Conservation (phyloP, 371 early-diverging fungal genomes). For the Apophysomyces variabilis region DNA sequence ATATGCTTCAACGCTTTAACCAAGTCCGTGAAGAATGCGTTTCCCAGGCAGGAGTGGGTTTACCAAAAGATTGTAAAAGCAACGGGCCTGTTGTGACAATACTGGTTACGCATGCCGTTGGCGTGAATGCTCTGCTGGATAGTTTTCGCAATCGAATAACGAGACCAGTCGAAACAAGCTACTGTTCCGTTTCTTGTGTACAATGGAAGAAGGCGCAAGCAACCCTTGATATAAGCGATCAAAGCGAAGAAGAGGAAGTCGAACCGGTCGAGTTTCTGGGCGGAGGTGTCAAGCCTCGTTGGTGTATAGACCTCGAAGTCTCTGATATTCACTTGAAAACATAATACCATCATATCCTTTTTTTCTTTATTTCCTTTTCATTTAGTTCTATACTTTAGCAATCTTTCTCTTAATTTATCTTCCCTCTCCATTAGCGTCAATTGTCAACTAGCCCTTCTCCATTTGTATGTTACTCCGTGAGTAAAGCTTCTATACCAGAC, state of each 20-base stretch:
- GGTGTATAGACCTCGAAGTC: constrained; percentile 25
- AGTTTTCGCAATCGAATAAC: constrained; percentile 38
- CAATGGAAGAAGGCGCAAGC: constrained; percentile 13
- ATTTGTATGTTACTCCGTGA: neutral
- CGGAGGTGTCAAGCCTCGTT: constrained; percentile 11
- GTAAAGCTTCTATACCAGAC: neutral
- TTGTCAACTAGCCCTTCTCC: neutral
- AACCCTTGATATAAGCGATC: constrained; percentile 3
- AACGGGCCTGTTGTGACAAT: constrained; percentile 9
- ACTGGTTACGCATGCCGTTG: constrained; percentile 48
- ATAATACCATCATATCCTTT: neutral
- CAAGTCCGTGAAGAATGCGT: constrained; percentile 29
- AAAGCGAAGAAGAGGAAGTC: constrained; percentile 17
- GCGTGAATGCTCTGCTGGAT: constrained; percentile 50
- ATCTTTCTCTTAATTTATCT: neutral
- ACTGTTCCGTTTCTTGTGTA: constrained; percentile 39
- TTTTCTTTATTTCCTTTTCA: neutral
- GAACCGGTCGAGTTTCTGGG: neutral
- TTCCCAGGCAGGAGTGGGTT: neutral
- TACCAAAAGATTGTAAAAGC: constrained; percentile 12
- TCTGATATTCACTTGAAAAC: constrained; percentile 22
- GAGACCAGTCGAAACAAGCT: constrained; percentile 35
- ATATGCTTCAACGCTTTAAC: constrained; percentile 38
- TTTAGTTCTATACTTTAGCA: neutral
- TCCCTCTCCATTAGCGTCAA: neutral